Base-by-base conservation (phyloP, 495 filamentous ascomycete species). In the Filosporella fistucella region DNA sequence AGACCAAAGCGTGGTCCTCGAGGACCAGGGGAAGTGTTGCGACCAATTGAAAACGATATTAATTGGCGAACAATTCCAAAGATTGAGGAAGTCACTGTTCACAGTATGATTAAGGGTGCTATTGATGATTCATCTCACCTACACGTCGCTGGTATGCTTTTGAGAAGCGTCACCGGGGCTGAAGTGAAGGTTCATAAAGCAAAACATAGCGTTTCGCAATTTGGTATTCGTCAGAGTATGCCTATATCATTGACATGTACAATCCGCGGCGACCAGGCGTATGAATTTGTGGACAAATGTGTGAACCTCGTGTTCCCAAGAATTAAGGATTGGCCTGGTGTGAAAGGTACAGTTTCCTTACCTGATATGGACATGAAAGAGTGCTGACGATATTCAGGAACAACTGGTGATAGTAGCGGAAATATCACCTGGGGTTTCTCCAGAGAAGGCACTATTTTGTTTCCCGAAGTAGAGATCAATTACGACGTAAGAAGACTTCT, bases 281-380 rank as follows among this genome's bases (percentile, higher is more conserved):
- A 86, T 50, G 79, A 94, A 62, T 97, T 97, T 65, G 55, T 98
- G 32, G 80, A 87, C 41, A 90, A 91, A 68, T 64, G 85, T 54
- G 71, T 96, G 30, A 85, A 95, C 65, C 70, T 96, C 4, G 94
- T 98, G 7, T 71, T 96, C 62, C 93, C 93, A 41, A 82, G 81
- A 57, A 91, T 97, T 57, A 98, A 96, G 74, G 93, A 98, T 47
- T 98, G 88, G 81, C 74, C 75, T 46, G 93, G 93, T 47, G 73
- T 96, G 28, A 71, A 76, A 62, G 91, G 87, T 52, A 75, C 59
- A 58, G 72, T 70, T 37, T 23, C 23, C n/a, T 2, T 24, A 9
- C 4, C 20, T 16, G 5, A 10, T 7, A 8, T 7, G 20, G 7
- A 17, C 8, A 21, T 7, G 16, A 38, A 5, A 4, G 13, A 18